Evolutionary conservation across 2,329 filamentous ascomycete species (phyloP), one percentile per base, ranked within the genome.

Genomic region (Uncinocarpus reesii): DNA sequence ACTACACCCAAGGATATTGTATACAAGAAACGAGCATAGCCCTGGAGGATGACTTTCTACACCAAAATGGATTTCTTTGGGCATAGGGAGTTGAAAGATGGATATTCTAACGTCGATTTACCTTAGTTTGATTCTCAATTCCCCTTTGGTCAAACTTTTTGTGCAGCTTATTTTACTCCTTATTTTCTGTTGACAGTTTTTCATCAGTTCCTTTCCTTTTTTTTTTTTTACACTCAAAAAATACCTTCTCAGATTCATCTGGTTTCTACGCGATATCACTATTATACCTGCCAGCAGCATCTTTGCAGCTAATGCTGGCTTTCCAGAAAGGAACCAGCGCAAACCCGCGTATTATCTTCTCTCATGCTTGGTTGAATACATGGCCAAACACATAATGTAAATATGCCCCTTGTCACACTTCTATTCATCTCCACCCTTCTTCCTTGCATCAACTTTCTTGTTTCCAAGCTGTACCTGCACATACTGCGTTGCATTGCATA

Each of bases 1-100:
- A 40, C 44, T 1, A 47, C 44, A 20, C 44, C 44, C 24, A 47
- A 47, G 35, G 44, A 47, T 32, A 47, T 47, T 40, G 44, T 47
- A 34, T 47, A 47, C 36, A 47, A 47, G 26, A 47, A 47, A 24
- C 35, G 44, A 28, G 16, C 29, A 31, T 47, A 47, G 16, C 15
- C n/a, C 16, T 29, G 26, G 26, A 18, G 10, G 4, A 5, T 28
- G 16, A 5, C 5, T 23, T 37, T 37, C n/a, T 36, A 2, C 2
- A 18, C 5, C 15, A 36, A 36, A 36, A 36, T 18, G 4, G 10
- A 36, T 36, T 10, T 7, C 7, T 18, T 37, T 36, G 21, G 26
- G 11, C 31, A 45, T 7, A 1, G 42, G n/a, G 21, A 20, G 16
- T 37, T 45, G 8, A 37, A 37, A 37, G n/a, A 16, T 24, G 18